phyloP scores from a whole-genome alignment of 805 yeast genomes.

The Candida dendrica region DNA sequence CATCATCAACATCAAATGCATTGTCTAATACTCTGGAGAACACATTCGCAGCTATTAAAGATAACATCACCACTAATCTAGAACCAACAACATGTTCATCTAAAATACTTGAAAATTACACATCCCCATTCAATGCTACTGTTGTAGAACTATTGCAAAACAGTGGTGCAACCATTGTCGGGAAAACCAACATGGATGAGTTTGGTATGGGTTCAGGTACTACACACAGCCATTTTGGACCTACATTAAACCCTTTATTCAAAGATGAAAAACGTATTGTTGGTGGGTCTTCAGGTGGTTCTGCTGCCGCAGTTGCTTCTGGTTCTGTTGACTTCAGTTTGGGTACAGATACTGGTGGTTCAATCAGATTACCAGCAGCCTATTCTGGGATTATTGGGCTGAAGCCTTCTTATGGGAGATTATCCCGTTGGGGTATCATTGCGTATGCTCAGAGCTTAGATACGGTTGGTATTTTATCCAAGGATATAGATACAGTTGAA shows the following conservation, averaged over 20 bases:
- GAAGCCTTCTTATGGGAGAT: constrained; percentile 89
- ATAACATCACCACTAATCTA: constrained; percentile 64
- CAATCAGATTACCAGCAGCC: constrained; percentile 87
- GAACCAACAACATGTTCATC: constrained; percentile 81
- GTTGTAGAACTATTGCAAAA: constrained; percentile 46
- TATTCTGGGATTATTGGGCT: constrained; percentile 80
- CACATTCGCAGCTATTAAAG: constrained; percentile 54
- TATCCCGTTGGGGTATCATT: constrained; percentile 87
- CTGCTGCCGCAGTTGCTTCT: constrained; percentile 86
- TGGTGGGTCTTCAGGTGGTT: constrained; percentile 96
- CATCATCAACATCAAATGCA: no score
- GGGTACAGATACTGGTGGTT: constrained; percentile 98
- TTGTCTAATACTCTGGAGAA: neutral
- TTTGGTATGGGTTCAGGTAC: constrained; percentile 94
- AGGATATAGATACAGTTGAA: constrained; percentile 34
- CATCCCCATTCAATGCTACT: constrained; percentile 79
- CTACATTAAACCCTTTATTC: constrained; percentile 48
- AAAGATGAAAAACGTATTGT: constrained; percentile 34
- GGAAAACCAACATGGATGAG: constrained; percentile 91
- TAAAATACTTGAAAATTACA: constrained; percentile 45
- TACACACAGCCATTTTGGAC: constrained; percentile 47
- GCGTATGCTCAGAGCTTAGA: constrained; percentile 93
- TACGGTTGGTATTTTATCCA: constrained; percentile 80
- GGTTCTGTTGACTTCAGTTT: constrained; percentile 64
- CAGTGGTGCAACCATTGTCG: constrained; percentile 51